phyloP scores from a whole-genome alignment of 2,329 filamentous ascomycete genomes.

The Madurella fahalii region DNA sequence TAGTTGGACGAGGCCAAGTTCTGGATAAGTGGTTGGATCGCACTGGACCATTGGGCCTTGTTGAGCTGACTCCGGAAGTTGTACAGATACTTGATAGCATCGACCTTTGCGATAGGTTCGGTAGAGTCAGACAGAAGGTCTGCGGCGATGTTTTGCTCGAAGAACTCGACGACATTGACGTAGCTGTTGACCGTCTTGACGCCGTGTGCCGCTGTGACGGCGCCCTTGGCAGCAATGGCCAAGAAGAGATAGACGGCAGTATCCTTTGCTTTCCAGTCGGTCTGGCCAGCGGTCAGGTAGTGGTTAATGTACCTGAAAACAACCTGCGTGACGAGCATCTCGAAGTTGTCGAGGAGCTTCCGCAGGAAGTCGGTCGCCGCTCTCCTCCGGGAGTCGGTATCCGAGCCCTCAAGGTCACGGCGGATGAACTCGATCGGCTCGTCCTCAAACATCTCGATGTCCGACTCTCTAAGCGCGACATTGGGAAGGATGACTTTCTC shows the following conservation, averaged over 20 bases:
- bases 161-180: slow-evolving; percentile 90
- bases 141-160: slow-evolving; percentile 85
- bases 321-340: slow-evolving; percentile 77
- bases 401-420: slow-evolving; percentile 89
- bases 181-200: slow-evolving; percentile 85
- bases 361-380: slow-evolving; percentile 93
- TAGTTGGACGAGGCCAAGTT: slow-evolving; percentile 88
- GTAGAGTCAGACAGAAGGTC: slow-evolving; percentile 72
- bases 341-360: slow-evolving; percentile 84
- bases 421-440: slow-evolving; percentile 98
- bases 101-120: slow-evolving; percentile 87
- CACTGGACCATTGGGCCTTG: slow-evolving; percentile 84
- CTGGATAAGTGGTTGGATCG: slow-evolving; percentile 84
- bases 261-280: slow-evolving; percentile 95
- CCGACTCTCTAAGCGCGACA: slow-evolving; percentile 83
- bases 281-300: slow-evolving; percentile 74
- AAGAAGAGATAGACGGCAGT: slow-evolving; percentile 97
- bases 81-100: slow-evolving; percentile 97
- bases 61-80: slow-evolving; percentile 93
- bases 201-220: slow-evolving; percentile 80
- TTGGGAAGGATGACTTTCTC: slow-evolving; percentile 96
- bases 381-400: slow-evolving; percentile 86
- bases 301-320: slow-evolving; percentile 83
- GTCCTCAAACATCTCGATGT: slow-evolving; percentile 94
- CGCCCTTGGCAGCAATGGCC: slow-evolving; percentile 87